Evolutionary conservation across 1,284 basidiomycete species (phyloP), one percentile per base, ranked within the genome.

Genomic region (Trichosporon sp.): DNA sequence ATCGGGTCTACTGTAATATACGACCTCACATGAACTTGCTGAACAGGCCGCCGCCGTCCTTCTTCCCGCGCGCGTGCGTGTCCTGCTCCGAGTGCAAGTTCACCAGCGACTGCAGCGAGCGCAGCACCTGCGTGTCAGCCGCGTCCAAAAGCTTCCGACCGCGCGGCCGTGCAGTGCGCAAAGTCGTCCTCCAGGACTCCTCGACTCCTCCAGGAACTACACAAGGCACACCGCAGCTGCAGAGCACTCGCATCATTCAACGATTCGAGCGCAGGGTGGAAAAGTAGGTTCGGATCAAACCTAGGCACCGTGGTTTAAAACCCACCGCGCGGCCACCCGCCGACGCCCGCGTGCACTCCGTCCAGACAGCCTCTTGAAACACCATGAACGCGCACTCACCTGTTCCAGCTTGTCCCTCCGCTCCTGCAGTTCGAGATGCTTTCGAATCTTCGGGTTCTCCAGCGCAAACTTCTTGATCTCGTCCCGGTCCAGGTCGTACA

Each of bases 331-430:
- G 44, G 44, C 44, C 42, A 44, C 21, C n/a, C n/a, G 15, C 11
- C 44, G 42, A 62, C 60, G 25, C 35, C 35, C 15, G 35, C 65
- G 35, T 38, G 35, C 35, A 12, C 35, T 8, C n/a, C n/a, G n/a
- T n/a, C n/a, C n/a, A n/a, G n/a, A n/a, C n/a, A n/a, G n/a, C n/a
- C n/a, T n/a, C n/a, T n/a, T n/a, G n/a, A n/a, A n/a, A n/a, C n/a
- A n/a, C n/a, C n/a, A n/a, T n/a, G n/a, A n/a, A n/a, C n/a, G n/a
- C n/a, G n/a, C n/a, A 77, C 82, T 74, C 72, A 92, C 93, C 87
- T 95, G 90, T 80, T 98, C 95, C n/a, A 99, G 86, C 84, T 98
- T 98, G 79, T 98, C 95, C 79, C 98, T 99, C 38, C 95, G 87
- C 70, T 96, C 93, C 81, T 99, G 97, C 53, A 99, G 84, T 73